phyloP scores from a whole-genome alignment of 768 basidiomycete genomes.

The Neoboletus brunneissimus region DNA sequence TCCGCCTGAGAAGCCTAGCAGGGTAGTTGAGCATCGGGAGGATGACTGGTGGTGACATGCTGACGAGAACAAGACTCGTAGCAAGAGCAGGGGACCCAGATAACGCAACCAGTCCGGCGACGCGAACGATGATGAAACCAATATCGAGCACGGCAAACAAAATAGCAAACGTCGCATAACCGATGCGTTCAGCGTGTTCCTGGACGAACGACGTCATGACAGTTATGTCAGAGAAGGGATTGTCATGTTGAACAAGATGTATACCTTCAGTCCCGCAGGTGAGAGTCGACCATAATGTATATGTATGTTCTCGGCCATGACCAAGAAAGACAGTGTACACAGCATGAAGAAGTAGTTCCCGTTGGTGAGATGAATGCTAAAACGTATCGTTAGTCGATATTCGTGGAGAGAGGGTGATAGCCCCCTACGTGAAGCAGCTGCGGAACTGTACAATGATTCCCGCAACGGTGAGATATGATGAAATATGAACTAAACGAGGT shows the following conservation, averaged over 20 bases:
- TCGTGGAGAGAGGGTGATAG: not conserved
- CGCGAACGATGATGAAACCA: constrained; percentile 18
- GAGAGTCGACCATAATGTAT: constrained; percentile 23
- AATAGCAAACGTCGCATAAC: constrained; percentile 15
- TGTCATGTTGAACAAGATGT: not conserved
- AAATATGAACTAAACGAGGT: too few species aligned
- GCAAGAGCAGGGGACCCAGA: constrained; percentile 15
- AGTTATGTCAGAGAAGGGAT: not conserved
- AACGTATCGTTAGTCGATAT: constrained; percentile 1
- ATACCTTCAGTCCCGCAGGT: constrained; percentile 25
- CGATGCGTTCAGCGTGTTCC: constrained; percentile 14
- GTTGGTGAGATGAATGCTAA: constrained; percentile 18
- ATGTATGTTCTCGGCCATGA: constrained; percentile 19
- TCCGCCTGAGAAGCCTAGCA: not conserved
- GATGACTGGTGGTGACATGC: constrained; percentile 4
- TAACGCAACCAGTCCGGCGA: constrained; percentile 9
- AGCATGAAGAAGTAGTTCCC: constrained; percentile 10
- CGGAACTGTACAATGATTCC: not conserved
- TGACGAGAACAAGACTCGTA: constrained; percentile 8
- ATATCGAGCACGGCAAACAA: constrained; percentile 20
- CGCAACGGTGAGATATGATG: not conserved
- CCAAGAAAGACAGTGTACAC: constrained; percentile 13
- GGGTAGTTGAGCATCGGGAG: constrained; percentile 1
- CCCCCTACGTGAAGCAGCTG: constrained; percentile 8
- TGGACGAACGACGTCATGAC: not conserved